Percentiles rank a stretch among this genome's conserved stretches.
Conservation (phyloP, 768 basidiomycete genomes). For the Clitopilus hobsonii region DNA sequence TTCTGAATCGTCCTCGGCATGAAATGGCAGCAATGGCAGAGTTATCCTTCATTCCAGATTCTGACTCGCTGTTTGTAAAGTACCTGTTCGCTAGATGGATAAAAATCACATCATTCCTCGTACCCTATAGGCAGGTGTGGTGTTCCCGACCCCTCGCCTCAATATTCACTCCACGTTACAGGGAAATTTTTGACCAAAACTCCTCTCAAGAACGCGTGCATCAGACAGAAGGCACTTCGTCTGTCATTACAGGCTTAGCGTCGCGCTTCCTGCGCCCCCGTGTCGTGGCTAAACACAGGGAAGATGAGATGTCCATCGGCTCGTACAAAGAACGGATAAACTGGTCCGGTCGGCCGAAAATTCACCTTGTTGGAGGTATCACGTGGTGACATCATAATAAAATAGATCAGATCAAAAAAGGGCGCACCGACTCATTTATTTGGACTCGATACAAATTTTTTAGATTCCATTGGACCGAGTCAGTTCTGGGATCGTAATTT, state of each 20-base stretch:
- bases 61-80: no score
- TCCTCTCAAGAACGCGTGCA: neutral
- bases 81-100: no score
- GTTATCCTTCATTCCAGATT: no score
- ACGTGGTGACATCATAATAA: neutral
- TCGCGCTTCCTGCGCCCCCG: neutral
- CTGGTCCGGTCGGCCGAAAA: slow-evolving; percentile 1
- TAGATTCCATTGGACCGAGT: no score
- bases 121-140: no score
- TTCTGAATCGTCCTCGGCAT: no score
- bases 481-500: no score
- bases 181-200: neutral
- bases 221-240: neutral
- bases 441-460: no score
- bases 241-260: neutral
- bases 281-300: neutral
- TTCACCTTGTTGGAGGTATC: neutral
- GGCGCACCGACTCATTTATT: neutral
- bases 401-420: neutral
- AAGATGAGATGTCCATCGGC: neutral
- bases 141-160: no score
- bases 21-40: no score
- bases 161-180: no score
- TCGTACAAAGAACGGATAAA: neutral
- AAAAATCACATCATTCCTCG: no score